A percentile compares a stretch with the other conserved stretches of the same genome.
phyloP scores from a whole-genome alignment of 176 grass and related monocot species.

The Avena sativa region DNA sequence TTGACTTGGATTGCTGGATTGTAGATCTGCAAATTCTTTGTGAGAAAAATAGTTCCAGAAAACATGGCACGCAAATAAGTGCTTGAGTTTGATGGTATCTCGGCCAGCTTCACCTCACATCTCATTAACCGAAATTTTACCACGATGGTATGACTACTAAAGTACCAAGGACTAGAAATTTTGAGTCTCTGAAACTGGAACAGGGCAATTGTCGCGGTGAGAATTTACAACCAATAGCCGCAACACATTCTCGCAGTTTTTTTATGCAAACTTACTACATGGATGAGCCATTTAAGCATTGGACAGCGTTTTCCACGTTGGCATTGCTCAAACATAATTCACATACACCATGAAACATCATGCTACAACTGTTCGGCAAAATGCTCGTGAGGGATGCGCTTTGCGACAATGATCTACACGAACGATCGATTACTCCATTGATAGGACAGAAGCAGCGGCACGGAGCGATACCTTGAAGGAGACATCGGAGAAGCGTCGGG shows the following conservation, averaged over 20 bases:
- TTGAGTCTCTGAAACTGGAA: neutral
- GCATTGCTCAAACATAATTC: constrained; percentile 20
- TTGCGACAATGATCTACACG: neutral
- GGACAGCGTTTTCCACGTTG: neutral
- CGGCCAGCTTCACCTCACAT: neutral
- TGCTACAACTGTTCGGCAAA: neutral
- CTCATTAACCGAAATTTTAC: neutral
- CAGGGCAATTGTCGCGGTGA: neutral
- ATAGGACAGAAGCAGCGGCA: neutral
- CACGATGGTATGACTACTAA: neutral
- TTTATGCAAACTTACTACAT: neutral
- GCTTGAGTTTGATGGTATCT: neutral
- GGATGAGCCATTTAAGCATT: neutral
- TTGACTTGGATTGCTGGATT: constrained; percentile 66
- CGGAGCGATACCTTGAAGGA: constrained; percentile 63
- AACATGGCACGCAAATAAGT: constrained; percentile 2
- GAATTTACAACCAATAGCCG: neutral
- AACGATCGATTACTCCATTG: neutral
- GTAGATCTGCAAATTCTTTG: constrained; percentile 67
- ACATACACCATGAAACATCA: neutral
- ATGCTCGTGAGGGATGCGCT: neutral
- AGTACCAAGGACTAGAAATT: neutral
- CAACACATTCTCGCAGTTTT: neutral
- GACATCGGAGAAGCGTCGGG: constrained; percentile 50
- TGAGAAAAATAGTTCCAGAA: neutral